phyloP scores from a whole-genome alignment of 768 basidiomycete species.

The Rhodotorula taiwanensis region DNA sequence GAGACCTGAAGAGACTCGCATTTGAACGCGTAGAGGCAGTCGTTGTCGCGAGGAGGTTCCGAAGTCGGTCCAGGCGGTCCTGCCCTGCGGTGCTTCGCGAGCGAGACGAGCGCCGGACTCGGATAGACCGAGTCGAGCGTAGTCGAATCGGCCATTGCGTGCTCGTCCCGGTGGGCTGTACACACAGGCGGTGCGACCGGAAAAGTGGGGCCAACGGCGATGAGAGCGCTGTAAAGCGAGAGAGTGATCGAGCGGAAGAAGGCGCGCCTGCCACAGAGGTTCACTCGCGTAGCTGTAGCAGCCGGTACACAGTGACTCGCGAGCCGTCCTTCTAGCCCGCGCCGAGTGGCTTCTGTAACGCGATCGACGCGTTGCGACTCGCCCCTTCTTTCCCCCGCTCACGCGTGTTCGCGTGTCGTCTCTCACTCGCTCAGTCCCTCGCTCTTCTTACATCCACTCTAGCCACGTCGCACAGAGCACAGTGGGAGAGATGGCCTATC shows the following conservation, averaged over 20 bases:
- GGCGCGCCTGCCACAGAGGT: too few relatives aligned
- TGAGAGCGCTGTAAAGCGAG: neutral
- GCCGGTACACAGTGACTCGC: too few relatives aligned
- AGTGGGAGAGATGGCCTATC: slow-evolving; percentile 10
- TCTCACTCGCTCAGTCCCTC: neutral
- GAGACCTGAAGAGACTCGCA: neutral
- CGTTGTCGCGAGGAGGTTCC: neutral
- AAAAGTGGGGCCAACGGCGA: too few relatives aligned
- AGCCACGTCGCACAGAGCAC: neutral
- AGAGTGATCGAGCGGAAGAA: neutral
- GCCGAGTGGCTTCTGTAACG: too few relatives aligned
- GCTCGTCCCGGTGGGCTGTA: neutral
- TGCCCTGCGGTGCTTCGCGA: slow-evolving; percentile 1
- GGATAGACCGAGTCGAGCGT: slow-evolving; percentile 2
- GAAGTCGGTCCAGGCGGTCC: neutral
- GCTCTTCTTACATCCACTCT: neutral
- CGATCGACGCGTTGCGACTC: too few relatives aligned
- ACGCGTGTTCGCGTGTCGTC: too few relatives aligned
- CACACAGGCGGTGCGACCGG: too few relatives aligned
- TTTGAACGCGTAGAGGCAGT: slow-evolving; percentile 1
- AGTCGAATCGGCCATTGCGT: neutral
- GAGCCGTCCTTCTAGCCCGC: too few relatives aligned
- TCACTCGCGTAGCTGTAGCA: too few relatives aligned
- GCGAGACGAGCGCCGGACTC: neutral
- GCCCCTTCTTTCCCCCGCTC: too few relatives aligned